A percentile compares a stretch with the other conserved stretches of the same genome.
phyloP scores from a whole-genome alignment of 2,329 filamentous ascomycete species.

The Elsinoe perseae region DNA sequence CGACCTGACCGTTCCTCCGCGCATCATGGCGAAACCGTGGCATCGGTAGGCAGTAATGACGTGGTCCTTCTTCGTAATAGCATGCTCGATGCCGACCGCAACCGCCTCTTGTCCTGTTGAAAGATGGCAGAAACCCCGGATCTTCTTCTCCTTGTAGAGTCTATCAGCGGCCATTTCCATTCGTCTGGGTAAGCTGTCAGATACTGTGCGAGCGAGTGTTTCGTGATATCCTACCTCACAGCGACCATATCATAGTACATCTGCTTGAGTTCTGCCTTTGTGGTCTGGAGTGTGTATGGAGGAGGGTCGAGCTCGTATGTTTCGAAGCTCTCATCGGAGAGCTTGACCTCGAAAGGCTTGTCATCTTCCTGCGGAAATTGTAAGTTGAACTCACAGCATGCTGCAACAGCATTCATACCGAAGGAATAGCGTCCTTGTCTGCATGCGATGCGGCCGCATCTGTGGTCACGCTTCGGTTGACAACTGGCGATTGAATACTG shows the following conservation, averaged over 20 bases:
- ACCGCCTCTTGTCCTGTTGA: conserved; percentile 98
- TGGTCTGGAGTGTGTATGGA: conserved; percentile 82
- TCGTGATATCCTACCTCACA: conserved; percentile 61
- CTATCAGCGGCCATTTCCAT: conserved; percentile 99
- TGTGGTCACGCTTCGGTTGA: conserved; percentile 77
- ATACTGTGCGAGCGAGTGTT: neutral
- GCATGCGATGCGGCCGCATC: conserved; percentile 88
- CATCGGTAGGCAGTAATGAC: conserved; percentile 97
- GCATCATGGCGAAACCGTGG: conserved; percentile 97
- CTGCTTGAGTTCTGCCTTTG: conserved; percentile 96
- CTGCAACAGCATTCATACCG: conserved; percentile 42
- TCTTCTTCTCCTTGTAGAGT: conserved; percentile 99
- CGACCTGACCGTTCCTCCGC: conserved; percentile 78
- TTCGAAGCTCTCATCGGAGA: conserved; percentile 98
- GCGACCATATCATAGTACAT: conserved; percentile 99
- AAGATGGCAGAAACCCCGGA: conserved; percentile 98
- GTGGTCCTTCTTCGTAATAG: conserved; percentile 83
- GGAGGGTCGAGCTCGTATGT: conserved; percentile 98
- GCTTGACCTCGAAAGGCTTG: conserved; percentile 80
- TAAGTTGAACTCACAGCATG: conserved; percentile 2
- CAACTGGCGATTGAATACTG: conserved; percentile 39
- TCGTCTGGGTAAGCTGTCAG: conserved; percentile 52
- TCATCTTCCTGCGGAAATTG: conserved; percentile 67
- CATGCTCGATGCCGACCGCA: conserved; percentile 92
- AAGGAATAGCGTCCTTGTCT: conserved; percentile 64